Conservation (phyloP, 805 yeast species). For the Kodamaea neixiangensis region DNA sequence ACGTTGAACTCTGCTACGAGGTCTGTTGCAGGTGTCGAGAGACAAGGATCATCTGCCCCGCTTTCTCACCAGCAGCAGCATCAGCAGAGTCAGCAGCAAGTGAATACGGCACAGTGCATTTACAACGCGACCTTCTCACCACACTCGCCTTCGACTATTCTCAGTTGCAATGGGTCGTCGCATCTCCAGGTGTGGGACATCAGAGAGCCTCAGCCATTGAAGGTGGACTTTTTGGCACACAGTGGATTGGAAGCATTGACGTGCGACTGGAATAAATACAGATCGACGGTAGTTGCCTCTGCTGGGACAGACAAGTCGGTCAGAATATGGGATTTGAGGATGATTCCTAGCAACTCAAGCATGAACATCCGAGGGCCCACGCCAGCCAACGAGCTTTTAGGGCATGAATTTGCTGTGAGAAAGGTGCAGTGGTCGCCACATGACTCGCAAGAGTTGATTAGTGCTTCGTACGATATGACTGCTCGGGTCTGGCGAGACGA, state of each 20-base stretch:
- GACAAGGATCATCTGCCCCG: slow-evolving; percentile 27
- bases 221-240: slow-evolving; percentile 67
- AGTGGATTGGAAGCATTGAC: slow-evolving; percentile 77
- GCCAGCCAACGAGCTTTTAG: slow-evolving; percentile 74
- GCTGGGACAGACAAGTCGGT: slow-evolving; percentile 90
- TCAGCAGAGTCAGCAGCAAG: slow-evolving; percentile 35
- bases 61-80: slow-evolving; percentile 36
- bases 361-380: slow-evolving; percentile 54
- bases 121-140: slow-evolving; percentile 84
- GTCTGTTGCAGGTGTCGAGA: neutral
- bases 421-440: slow-evolving; percentile 91
- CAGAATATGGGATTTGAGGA: slow-evolving; percentile 85
- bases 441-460: slow-evolving; percentile 62
- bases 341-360: slow-evolving; percentile 46
- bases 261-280: slow-evolving; percentile 90
- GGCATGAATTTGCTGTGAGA: slow-evolving; percentile 89
- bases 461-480: slow-evolving; percentile 91
- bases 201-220: slow-evolving; percentile 63
- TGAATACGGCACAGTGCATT: slow-evolving; percentile 57
- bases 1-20: slow-evolving; percentile 40
- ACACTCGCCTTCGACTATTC: slow-evolving; percentile 68
- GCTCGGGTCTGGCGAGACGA: slow-evolving; percentile 82
- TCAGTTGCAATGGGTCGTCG: slow-evolving; percentile 75
- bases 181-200: slow-evolving; percentile 81
- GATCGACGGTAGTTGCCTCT: slow-evolving; percentile 75